These are phyloP conservation scores for Aspergillus novofumigatus DNA, from an alignment of 2,329 filamentous ascomycete genomes.

Conservation along the genomic window DNA sequence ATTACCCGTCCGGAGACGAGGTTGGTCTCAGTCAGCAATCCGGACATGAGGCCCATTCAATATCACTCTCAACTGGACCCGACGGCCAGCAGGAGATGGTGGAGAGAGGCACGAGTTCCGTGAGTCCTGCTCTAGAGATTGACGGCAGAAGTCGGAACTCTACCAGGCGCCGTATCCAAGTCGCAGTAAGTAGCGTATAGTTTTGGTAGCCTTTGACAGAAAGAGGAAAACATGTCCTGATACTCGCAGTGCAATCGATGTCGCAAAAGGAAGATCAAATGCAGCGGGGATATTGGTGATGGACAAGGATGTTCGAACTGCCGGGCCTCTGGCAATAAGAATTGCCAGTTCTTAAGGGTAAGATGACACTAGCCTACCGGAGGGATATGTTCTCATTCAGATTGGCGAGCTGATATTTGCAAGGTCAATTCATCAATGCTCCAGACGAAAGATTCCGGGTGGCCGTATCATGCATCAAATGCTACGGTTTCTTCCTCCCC, in stretches of 20 bases:
- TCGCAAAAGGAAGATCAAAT: conserved; percentile 90
- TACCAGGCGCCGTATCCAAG: conserved; percentile 50
- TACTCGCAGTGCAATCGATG: conserved; percentile 72
- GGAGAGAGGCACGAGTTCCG: conserved; percentile 15
- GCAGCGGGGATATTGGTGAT: conserved; percentile 76
- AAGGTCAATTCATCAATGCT: conserved; percentile 34
- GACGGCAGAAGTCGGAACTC: conserved; percentile 37
- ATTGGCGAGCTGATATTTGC: background rate
- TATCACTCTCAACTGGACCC: conserved; percentile 21
- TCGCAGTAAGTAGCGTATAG: conserved; percentile 42
- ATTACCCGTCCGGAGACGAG: conserved; percentile 20
- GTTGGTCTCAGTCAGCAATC: conserved; percentile 18
- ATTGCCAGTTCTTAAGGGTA: conserved; percentile 79
- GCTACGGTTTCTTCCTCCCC: conserved; percentile 15
- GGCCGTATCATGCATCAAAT: conserved; percentile 25
- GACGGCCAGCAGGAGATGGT: conserved; percentile 23
- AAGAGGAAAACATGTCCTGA: conserved; percentile 4
- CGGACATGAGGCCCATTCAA: conserved; percentile 21
- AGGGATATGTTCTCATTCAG: background rate
- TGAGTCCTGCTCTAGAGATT: conserved; percentile 22
- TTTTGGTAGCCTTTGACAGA: background rate
- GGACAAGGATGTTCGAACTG: conserved; percentile 81
- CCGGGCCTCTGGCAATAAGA: conserved; percentile 60
- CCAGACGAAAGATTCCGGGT: conserved; percentile 22
- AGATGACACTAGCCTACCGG: conserved; percentile 5